phyloP scores from a whole-genome alignment of 352 stramenopile genomes.

The Globisporangium radiosum region DNA sequence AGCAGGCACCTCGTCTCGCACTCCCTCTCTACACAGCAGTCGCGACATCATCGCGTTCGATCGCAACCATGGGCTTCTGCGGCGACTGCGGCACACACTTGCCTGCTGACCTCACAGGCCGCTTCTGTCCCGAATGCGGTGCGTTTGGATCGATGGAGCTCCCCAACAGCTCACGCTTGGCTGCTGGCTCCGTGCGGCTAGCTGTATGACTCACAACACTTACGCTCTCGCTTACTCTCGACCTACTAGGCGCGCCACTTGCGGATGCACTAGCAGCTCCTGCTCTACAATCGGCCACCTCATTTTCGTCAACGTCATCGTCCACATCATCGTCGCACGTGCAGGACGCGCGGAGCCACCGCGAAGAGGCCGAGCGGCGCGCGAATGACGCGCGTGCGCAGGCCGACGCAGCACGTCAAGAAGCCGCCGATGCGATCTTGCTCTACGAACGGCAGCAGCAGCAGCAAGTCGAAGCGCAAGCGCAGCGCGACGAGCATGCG shows the following conservation, averaged over 20 bases:
- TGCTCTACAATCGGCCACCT: background rate
- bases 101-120: constrained; percentile 39
- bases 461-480: constrained; percentile 28
- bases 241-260: background rate
- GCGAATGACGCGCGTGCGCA: constrained; percentile 33
- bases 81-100: constrained; percentile 71
- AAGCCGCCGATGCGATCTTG: constrained; percentile 33
- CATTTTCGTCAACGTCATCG: background rate
- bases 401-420: constrained; percentile 33
- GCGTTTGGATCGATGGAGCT: constrained; percentile 8
- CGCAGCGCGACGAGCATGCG: constrained; percentile 23
- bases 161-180: too few species aligned
- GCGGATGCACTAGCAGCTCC: constrained; percentile 5
- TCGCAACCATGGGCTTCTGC: constrained; percentile 65
- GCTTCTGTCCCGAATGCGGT: constrained; percentile 79
- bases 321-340: constrained; percentile 9
- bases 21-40: too few species aligned
- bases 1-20: background rate
- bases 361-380: constrained; percentile 44
- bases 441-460: constrained; percentile 46
- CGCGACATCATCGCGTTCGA: background rate
- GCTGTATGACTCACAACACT: background rate
- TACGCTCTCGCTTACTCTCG: background rate
- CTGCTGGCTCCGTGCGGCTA: too few species aligned
- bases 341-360: constrained; percentile 22